Percentiles rank a stretch among this genome's conserved stretches.
Evolutionary conservation across 2,329 filamentous ascomycete genomes (phyloP).

Genomic region (Metarhizium brunneum): DNA sequence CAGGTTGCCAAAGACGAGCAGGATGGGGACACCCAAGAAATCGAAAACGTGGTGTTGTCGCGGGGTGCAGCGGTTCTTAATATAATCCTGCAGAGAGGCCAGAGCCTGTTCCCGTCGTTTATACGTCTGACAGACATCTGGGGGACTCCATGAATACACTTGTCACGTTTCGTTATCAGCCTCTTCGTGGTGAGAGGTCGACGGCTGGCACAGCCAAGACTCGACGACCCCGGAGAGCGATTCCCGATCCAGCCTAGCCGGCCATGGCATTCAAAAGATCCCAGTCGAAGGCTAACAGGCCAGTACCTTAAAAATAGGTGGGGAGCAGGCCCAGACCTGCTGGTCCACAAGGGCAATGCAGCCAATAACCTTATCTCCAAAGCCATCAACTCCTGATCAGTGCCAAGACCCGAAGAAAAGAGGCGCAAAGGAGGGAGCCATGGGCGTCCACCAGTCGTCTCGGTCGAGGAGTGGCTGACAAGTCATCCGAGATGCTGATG

Average conservation of each 20-base stretch:
- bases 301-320: no score
- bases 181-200: neutral
- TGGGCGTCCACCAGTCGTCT: no score
- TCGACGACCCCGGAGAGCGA: constrained; percentile 2
- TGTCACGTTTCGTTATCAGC: neutral
- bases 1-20: neutral
- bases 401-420: neutral
- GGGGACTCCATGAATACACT: neutral
- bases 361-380: neutral
- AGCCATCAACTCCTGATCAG: neutral
- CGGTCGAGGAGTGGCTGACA: no score
- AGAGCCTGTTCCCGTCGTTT: no score
- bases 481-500: no score
- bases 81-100: neutral
- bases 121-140: neutral
- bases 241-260: constrained; percentile 1
- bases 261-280: constrained; percentile 6
- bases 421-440: neutral
- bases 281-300: neutral
- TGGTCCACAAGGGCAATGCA: neutral
- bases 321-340: no score
- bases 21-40: neutral
- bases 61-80: neutral
- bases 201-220: constrained; percentile 4
- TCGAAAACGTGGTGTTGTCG: neutral